phyloP scores from a whole-genome alignment of 1,284 basidiomycete genomes.

The Pseudozyma pruni region DNA sequence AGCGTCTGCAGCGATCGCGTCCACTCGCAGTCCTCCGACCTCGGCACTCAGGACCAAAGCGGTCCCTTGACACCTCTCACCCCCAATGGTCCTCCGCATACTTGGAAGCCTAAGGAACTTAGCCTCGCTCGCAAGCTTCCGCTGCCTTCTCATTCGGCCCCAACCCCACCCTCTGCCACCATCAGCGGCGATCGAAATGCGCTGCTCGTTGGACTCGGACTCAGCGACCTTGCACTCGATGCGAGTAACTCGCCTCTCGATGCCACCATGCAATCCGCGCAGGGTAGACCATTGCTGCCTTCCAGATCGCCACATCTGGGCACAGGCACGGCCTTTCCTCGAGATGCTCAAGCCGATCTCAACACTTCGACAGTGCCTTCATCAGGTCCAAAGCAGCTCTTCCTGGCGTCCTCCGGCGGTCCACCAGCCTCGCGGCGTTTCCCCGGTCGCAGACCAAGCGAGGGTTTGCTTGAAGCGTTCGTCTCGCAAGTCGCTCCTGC shows the following conservation, averaged over 20 bases:
- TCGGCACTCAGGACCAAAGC: slow-evolving; percentile 16
- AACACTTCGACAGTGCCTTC: background rate
- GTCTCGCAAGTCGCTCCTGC: slow-evolving; percentile 5
- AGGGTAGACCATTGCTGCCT: slow-evolving; percentile 1
- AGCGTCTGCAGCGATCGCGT: slow-evolving; percentile 37
- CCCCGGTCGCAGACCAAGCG: slow-evolving; percentile 27
- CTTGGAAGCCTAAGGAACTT: slow-evolving; percentile 52
- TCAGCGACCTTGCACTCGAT: slow-evolving; percentile 19
- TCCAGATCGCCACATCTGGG: slow-evolving; percentile 22
- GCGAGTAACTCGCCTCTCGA: slow-evolving; percentile 4
- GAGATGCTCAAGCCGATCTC: background rate
- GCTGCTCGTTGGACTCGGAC: slow-evolving; percentile 34
- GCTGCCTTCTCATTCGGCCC: slow-evolving; percentile 22
- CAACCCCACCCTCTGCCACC: slow-evolving; percentile 6
- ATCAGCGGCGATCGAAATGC: slow-evolving; percentile 25
- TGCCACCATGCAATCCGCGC: slow-evolving; percentile 9
- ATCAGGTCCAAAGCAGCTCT: slow-evolving; percentile 35
- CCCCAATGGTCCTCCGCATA: slow-evolving; percentile 20
- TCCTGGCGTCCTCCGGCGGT: slow-evolving; percentile 33
- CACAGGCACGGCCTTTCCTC: background rate
- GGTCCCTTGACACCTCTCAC: slow-evolving; percentile 44
- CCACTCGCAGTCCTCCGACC: slow-evolving; percentile 42
- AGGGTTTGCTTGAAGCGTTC: slow-evolving; percentile 19
- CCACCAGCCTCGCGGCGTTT: slow-evolving; percentile 31
- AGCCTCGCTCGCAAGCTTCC: slow-evolving; percentile 36